Conservation (phyloP, 2,329 filamentous ascomycete genomes). For the Claviceps maximensis region DNA sequence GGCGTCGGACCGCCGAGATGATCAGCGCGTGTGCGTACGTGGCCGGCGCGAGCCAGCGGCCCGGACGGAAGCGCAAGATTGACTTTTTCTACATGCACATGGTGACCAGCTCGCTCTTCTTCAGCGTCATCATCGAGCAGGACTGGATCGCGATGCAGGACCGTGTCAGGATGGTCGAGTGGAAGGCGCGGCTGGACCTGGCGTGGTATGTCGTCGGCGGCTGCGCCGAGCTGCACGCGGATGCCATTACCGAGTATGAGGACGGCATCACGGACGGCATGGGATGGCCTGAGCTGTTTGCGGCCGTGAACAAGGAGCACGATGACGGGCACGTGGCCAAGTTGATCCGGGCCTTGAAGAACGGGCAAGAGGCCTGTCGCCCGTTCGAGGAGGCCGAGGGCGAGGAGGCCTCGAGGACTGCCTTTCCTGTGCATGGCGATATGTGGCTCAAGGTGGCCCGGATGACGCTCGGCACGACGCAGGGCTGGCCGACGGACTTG, state of each 20-base stretch:
- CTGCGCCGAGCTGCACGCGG: slow-evolving; percentile 24
- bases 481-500: not conserved
- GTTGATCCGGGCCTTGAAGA: slow-evolving; percentile 20
- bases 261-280: slow-evolving; percentile 6
- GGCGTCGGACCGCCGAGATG: slow-evolving; percentile 18
- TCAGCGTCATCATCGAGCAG: slow-evolving; percentile 16
- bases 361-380: slow-evolving; percentile 15
- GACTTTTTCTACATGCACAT: slow-evolving; percentile 46
- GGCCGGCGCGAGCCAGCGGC: slow-evolving; percentile 32
- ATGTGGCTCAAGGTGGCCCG: not conserved
- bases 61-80: slow-evolving; percentile 42
- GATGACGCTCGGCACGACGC: not conserved
- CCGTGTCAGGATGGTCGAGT: slow-evolving; percentile 49
- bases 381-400: not conserved
- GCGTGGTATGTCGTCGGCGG: slow-evolving; percentile 48
- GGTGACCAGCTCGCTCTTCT: slow-evolving; percentile 20
- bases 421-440: slow-evolving; percentile 5
- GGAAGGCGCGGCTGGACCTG: slow-evolving; percentile 51
- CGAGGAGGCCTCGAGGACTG: slow-evolving; percentile 9
- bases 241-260: slow-evolving; percentile 11
- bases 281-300: slow-evolving; percentile 17
- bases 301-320: slow-evolving; percentile 10
- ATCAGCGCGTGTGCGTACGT: slow-evolving; percentile 13
- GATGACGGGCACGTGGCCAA: slow-evolving; percentile 25
- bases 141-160: slow-evolving; percentile 19